Evolutionary conservation across 2,329 filamentous ascomycete genomes (phyloP), one percentile per base, ranked within the genome.

Genomic region (Rhexocercosporidium sp.): DNA sequence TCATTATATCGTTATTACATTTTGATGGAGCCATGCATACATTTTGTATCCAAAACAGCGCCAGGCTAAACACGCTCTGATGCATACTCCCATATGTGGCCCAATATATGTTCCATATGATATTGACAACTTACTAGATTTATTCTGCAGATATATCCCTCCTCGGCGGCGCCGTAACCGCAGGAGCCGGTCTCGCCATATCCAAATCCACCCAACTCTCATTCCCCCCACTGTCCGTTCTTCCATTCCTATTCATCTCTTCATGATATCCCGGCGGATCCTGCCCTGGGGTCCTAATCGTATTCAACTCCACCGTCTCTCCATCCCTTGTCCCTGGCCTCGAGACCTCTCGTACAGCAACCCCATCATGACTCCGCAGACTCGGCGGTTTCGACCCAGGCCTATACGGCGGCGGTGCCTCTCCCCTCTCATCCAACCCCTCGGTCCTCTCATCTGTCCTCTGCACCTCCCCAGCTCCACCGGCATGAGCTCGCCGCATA

Each of bases 381-480:
- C 75, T 77, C 37, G 75, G 75, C 18, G 75, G 75, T 51, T 77
- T 77, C 3, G 49, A 57, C 3, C 67, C 72, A 12, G 70, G 69
- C 5, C 66, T 80, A 75, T 91, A 91, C 0, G 88, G 87, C 57
- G 89, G 89, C 59, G 89, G 89, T 11, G 88, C 86, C 75, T 90
- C 87, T 31, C 88, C 89, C 51, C 83, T 77, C 78, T 90, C 88
- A 74, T 91, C 84, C 65, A 90, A 77, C 0, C 89, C 89, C 70
- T 91, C 88, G 14, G 46, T 59, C 46, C 34, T 61, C 64, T 53
- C 9, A n/a, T 44, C 34, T 53, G 6, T n/a, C 27, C 47, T 37
- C 20, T 53, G 39, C 8, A 39, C 51, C 20, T 29, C 51, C 16
- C 22, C 61, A 6, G 51, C 62, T n/a, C 31, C 60, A 44, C 49